Conservation (phyloP, 1,284 basidiomycete species). For the Ustilago trichophora region DNA sequence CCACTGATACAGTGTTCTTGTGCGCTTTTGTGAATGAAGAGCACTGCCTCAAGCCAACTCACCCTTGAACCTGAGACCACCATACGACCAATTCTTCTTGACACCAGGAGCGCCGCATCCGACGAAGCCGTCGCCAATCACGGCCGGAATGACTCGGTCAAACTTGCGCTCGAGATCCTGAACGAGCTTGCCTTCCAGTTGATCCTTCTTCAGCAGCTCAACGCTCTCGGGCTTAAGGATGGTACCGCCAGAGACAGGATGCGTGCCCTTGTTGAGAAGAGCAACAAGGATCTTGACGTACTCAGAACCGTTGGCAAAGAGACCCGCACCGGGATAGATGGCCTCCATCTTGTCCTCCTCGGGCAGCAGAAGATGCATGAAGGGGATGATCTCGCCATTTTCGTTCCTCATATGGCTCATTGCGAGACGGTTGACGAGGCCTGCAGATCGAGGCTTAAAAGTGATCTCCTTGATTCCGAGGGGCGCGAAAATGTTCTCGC, state of each 20-base stretch:
- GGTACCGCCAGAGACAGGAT: constrained; percentile 40
- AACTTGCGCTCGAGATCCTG: constrained; percentile 12
- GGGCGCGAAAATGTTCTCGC: constrained; percentile 55
- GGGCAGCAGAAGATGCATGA: constrained; percentile 14
- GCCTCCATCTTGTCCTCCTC: constrained; percentile 40
- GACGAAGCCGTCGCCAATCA: constrained; percentile 12
- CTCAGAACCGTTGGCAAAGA: constrained; percentile 26
- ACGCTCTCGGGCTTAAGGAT: constrained; percentile 54
- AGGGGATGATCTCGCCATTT: constrained; percentile 9
- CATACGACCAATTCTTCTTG: constrained; percentile 24
- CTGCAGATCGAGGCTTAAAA: constrained; percentile 23
- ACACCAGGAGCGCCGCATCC: constrained; percentile 13
- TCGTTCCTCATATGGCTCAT: constrained; percentile 10
- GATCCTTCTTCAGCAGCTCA: constrained; percentile 40
- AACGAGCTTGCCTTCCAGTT: constrained; percentile 19
- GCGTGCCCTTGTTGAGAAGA: constrained; percentile 51
- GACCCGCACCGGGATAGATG: constrained; percentile 44
- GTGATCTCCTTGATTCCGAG: constrained; percentile 52
- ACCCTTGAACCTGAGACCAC: constrained; percentile 12
- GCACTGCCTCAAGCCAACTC: too few species aligned
- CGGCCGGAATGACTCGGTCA: constrained; percentile 6
- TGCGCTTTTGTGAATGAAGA: too few species aligned
- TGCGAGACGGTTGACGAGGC: constrained; percentile 19
- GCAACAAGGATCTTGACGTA: constrained; percentile 45
- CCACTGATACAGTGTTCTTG: too few species aligned